phyloP scores from a whole-genome alignment of 73 alveolate species.

The Paraurostyla sp. region DNA sequence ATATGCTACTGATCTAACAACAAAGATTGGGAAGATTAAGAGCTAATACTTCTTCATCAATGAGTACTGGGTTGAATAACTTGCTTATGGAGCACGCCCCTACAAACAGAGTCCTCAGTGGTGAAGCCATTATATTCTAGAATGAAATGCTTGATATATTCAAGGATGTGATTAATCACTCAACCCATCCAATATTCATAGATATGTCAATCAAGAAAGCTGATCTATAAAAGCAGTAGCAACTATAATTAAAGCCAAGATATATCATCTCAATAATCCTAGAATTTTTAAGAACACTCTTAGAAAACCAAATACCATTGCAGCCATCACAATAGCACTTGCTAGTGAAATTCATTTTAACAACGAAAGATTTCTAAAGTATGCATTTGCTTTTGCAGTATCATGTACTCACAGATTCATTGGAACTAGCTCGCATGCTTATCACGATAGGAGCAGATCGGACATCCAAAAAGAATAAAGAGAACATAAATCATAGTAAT shows the following conservation, averaged over 20 bases:
- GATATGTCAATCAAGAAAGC: too few relatives aligned
- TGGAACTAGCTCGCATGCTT: conserved; percentile 51
- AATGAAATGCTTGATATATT: conserved; percentile 52
- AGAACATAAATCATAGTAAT: background rate
- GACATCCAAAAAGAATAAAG: background rate
- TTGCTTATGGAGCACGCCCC: conserved; percentile 49
- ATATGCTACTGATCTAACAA: conserved; percentile 12
- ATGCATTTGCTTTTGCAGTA: conserved; percentile 45
- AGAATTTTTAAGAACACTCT: conserved; percentile 46
- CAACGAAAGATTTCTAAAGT: background rate
- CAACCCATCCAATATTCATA: conserved; percentile 23
- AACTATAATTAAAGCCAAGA: background rate
- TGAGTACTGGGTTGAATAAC: background rate
- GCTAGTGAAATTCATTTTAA: conserved; percentile 32
- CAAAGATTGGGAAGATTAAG: conserved; percentile 53
- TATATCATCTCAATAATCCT: background rate
- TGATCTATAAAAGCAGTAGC: too few relatives aligned
- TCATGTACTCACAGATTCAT: conserved; percentile 53
- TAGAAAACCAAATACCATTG: conserved; percentile 52
- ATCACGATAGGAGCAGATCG: conserved; percentile 11
- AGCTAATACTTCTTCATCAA: conserved; percentile 38
- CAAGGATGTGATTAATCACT: conserved; percentile 13
- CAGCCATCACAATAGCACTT: conserved; percentile 34
- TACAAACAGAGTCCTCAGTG: conserved; percentile 35
- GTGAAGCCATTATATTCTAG: conserved; percentile 51